Evolutionary conservation across 2,329 filamentous ascomycete genomes (phyloP), one percentile per base, ranked within the genome.

Genomic region (Stemphylium lycopersici): DNA sequence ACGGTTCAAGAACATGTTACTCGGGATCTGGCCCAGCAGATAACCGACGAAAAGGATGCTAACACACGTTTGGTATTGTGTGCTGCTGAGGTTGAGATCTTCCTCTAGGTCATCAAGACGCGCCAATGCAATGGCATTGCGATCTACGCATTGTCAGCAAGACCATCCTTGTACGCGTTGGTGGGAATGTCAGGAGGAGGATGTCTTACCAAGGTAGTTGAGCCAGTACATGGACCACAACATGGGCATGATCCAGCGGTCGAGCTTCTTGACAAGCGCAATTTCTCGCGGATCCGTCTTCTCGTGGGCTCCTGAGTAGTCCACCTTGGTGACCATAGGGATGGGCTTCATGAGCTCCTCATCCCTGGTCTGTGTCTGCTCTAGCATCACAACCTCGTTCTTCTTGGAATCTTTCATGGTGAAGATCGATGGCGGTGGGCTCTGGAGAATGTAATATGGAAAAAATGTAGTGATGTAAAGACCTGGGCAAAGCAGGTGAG

Each of bases 111-210:
- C 85, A 66, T 84, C 83, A 43, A 89, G 77, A 13, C 83, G 81
- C 0, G 87, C 87, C 2, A 85, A 80, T 2, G 85, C 84, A 59
- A 89, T 86, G 68, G 87, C 86, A 69, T 87, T 86, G 31, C 84
- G 79, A 62, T 87, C 84, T 37, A 56, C 43, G 36, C 46, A 56
- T 22, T 56, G 55, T 34, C 57, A 48, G 46, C 31, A 12, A 42
- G 24, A 38, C 34, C 43, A 0, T 79, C 76, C 52, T 78, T 76
- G 8, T 43, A 22, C 4, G 31, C 45, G 31, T 56, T 15, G 64
- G 72, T 63, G 62, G 2, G 72, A 70, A 70, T 71, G 20, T 65
- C 59, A 22, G 29, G 10, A 51, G 56, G 33, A 26, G 15, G 13
- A 22, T 38, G 16, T 32, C 46, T 31, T 49, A 58, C 55, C 29